These are phyloP conservation scores for Tephrocybe rancida DNA, from an alignment of 768 basidiomycete species.

Conservation along the genomic window DNA sequence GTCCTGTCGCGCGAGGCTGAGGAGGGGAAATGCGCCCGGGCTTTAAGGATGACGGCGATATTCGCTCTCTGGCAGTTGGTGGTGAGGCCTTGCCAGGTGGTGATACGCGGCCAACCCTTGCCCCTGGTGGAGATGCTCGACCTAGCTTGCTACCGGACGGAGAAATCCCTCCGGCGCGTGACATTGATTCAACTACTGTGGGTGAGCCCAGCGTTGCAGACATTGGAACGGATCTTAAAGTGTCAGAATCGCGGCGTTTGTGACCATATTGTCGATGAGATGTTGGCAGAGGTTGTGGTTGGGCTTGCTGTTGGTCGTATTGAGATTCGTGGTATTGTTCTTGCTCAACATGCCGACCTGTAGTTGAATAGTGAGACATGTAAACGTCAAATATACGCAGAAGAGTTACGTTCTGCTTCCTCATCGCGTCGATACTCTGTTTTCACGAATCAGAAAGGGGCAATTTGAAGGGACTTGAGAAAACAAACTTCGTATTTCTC, in stretches of 20 bases:
- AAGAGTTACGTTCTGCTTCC: slow-evolving; percentile 41
- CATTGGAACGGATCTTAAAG: slow-evolving; percentile 54
- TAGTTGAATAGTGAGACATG: background rate
- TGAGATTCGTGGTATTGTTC: slow-evolving; percentile 17
- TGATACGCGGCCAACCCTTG: slow-evolving; percentile 17
- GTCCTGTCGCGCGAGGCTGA: slow-evolving; percentile 15
- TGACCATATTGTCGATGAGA: slow-evolving; percentile 50
- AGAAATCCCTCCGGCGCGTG: slow-evolving; percentile 13
- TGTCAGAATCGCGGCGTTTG: slow-evolving; percentile 76
- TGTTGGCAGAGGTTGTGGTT: slow-evolving; percentile 37
- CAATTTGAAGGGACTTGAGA: background rate
- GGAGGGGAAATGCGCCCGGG: slow-evolving; percentile 37
- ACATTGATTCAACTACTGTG: slow-evolving; percentile 47
- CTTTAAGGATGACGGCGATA: slow-evolving; percentile 23
- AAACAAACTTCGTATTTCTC: slow-evolving; percentile 24
- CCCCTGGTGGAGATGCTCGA: slow-evolving; percentile 17
- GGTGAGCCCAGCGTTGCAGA: slow-evolving; percentile 47
- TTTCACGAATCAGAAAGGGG: background rate
- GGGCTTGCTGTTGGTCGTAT: slow-evolving; percentile 16
- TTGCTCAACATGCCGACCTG: slow-evolving; percentile 19
- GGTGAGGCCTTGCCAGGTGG: slow-evolving; percentile 22
- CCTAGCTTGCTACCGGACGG: slow-evolving; percentile 16
- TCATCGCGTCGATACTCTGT: slow-evolving; percentile 40
- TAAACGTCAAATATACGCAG: background rate
- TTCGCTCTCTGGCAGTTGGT: slow-evolving; percentile 17